Evolutionary conservation across 495 filamentous ascomycete genomes (phyloP), one percentile per base, ranked within the genome.

Genomic region (Aspergillus sclerotioniger): DNA sequence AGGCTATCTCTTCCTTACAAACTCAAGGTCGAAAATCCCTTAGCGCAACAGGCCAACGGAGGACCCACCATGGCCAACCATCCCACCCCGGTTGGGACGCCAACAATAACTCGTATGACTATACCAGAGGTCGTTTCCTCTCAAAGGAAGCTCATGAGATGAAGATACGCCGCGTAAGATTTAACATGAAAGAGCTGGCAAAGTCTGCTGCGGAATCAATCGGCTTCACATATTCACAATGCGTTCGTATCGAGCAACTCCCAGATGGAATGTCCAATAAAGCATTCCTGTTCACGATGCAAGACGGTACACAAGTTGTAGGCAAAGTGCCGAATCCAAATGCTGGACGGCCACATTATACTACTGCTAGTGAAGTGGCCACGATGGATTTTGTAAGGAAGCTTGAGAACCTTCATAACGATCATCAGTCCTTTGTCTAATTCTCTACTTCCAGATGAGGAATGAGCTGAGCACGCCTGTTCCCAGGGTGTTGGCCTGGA

Each of bases 341-440:
- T 53, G 60, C 72, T 39, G 72, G 70, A 17, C 61, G 56, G n/a
- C 29, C 70, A 20, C 61, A 65, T 49, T 68, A 59, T 28, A 69
- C 70, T 0, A 78, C 71, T 19, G 71, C 75, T 9, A 67, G 65
- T 43, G 74, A 78, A 63, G 74, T 77, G 6, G 73, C 74, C 28
- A 75, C 70, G 4, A 74, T 75, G 70, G 67, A 77, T 50, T 77
- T 76, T 67, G 73, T 76, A 62, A 62, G 72, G 25, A 25, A 25
- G 25, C 25, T 33, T 37, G 52, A 41, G 10, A 7, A 54, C 54
- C 48, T 39, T 44, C 52, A 39, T 51, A 60, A 58, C 51, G 20
- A n/a, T 53, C 29, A 15, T 12, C 15, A 8, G 16, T 17, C 28
- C 37, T 9, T 19, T 46, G 29, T 37, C 13, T 17, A 29, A 70